These are phyloP conservation scores for Dryadomyces quercus-mongolicae DNA, from an alignment of 2,329 filamentous ascomycete genomes.

Conservation along the genomic window DNA sequence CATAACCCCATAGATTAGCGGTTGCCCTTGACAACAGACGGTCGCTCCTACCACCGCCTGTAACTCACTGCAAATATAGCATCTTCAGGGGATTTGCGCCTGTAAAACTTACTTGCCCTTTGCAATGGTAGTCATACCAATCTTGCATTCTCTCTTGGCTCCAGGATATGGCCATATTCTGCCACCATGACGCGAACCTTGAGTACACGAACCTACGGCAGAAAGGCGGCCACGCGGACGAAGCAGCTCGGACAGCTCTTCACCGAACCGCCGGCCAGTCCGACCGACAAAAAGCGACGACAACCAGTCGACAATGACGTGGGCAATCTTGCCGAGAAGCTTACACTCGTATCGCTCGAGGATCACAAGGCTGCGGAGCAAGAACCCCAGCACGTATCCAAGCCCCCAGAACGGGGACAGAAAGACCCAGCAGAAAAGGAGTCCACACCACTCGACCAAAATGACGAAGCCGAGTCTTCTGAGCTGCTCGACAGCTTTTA, in stretches of 20 bases:
- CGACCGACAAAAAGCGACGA: constrained; percentile 21
- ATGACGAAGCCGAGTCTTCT: constrained; percentile 2
- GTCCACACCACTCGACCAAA: background rate
- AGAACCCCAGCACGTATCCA: background rate
- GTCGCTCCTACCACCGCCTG: too few relatives aligned
- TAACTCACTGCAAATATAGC: too few relatives aligned
- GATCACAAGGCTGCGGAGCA: background rate
- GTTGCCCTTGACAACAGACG: constrained; percentile 3
- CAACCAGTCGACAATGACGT: constrained; percentile 8
- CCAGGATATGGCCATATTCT: constrained; percentile 5
- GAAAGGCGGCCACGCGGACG: constrained; percentile 28
- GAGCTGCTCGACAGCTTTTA: constrained; percentile 4
- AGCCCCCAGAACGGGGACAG: too few relatives aligned
- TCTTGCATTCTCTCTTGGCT: background rate
- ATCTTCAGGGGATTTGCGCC: too few relatives aligned
- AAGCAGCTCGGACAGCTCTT: constrained; percentile 29
- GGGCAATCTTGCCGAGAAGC: constrained; percentile 13
- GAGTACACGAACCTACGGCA: constrained; percentile 37
- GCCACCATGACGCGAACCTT: constrained; percentile 32
- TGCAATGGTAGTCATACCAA: background rate
- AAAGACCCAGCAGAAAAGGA: too few relatives aligned
- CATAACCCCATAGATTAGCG: background rate
- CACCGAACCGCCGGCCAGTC: constrained; percentile 38
- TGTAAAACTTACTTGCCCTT: too few relatives aligned
- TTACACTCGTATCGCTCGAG: constrained; percentile 11